These are phyloP conservation scores for Leccinum angustisporum DNA, from an alignment of 1,284 basidiomycete species.

Conservation along the genomic window DNA sequence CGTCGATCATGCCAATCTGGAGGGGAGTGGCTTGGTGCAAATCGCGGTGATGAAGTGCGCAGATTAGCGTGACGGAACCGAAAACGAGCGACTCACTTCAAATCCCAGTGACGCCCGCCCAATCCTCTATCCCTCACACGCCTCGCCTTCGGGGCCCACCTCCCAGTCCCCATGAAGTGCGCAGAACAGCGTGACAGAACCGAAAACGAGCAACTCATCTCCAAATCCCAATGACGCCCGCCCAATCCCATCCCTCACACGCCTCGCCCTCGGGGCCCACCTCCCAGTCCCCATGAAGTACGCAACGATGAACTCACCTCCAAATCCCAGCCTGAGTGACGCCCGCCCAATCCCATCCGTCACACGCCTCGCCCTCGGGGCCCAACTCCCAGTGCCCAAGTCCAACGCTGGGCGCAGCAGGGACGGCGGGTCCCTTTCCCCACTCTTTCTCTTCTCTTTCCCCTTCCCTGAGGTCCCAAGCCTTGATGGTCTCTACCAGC, in stretches of 20 bases:
- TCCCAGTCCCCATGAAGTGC: too few species aligned
- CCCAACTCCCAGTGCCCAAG: conserved; percentile 21
- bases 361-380: conserved; percentile 24
- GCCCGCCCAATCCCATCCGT: conserved; percentile 62
- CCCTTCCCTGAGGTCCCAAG: conserved; percentile 61
- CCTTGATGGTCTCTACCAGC: conserved; percentile 71
- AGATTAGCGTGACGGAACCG: too few species aligned
- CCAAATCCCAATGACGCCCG: too few species aligned
- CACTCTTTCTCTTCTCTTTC: conserved; percentile 15
- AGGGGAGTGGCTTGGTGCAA: conserved; percentile 95
- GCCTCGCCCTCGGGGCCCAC: too few species aligned
- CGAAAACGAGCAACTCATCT: too few species aligned
- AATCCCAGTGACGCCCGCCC: too few species aligned
- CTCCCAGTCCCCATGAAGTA: too few species aligned
- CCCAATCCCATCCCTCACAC: too few species aligned
- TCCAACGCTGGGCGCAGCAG: not conserved
- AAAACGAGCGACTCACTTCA: too few species aligned
- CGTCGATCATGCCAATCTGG: conserved; percentile 98
- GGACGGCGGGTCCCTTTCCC: not conserved
- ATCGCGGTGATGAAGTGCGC: conserved; percentile 65
- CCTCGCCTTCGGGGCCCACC: too few species aligned
- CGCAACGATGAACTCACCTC: conserved; percentile 38
- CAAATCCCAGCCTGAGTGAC: conserved; percentile 45
- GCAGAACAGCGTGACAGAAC: too few species aligned
- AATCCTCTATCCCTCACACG: too few species aligned